Evolutionary conservation across 2,329 filamentous ascomycete genomes (phyloP), one percentile per base, ranked within the genome.

Genomic region (Fusarium proliferatum): DNA sequence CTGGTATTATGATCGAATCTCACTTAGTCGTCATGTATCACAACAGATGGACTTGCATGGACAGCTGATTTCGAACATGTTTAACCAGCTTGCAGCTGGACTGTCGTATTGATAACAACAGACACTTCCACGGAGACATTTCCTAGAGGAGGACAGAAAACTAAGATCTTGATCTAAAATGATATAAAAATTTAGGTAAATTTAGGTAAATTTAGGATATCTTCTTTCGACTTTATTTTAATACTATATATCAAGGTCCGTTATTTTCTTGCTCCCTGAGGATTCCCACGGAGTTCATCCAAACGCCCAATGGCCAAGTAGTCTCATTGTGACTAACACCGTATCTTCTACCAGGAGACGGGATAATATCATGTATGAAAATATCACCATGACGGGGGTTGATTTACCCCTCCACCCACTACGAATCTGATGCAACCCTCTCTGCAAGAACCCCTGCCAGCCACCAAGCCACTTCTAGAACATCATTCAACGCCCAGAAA

Each of bases 381-480:
- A 21, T 21, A 43, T 49, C 28, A 28, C 38, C 23, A 13, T 34
- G 30, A 26, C 28, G 38, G 64, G 51, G 56, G 56, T 56, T 36
- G 51, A 46, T 55, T 61, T 68, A 30, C 67, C 66, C 67, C 67
- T 70, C 66, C 61, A 69, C 42, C 59, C 64, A 61, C 36, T 62
- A 45, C 56, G 36, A 41, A 41, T 38, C 34, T 28, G 30, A 60
- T 73, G 71, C 42, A 64, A 67, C 61, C 53, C 55, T 68, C 53
- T 30, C 46, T 45, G 43, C 38, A 71, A 43, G 57, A 42, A 61
- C 46, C 69, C 70, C 45, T 45, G 65, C 48, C 55, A 41, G 49
- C 64, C 58, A 69, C 64, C 69, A 73, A 67, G 57, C 71, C 66
- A 39, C 67, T 58, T 73, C 53, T 67, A 71, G 71, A 73, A 73